phyloP scores from a whole-genome alignment of 2,329 filamentous ascomycete species.

The Colletotrichum tropicicola region DNA sequence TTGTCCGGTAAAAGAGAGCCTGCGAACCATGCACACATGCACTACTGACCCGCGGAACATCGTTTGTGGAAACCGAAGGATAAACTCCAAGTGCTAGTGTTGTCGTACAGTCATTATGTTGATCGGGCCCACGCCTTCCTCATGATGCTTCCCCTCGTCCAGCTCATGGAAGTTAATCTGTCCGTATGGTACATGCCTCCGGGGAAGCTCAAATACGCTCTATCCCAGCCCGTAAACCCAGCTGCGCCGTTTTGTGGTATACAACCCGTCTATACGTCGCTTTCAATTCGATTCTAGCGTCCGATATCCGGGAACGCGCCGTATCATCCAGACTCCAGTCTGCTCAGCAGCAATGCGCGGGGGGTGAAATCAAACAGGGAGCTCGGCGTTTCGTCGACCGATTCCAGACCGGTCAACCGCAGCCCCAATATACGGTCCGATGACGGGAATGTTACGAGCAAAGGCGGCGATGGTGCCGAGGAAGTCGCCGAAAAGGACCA shows the following conservation, averaged over 20 bases:
- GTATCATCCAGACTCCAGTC: not conserved
- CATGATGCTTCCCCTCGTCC: not conserved
- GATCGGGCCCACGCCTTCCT: not conserved
- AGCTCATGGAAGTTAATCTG: not conserved
- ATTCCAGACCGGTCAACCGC: constrained; percentile 76
- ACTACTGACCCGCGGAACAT: not conserved
- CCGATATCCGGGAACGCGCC: not conserved
- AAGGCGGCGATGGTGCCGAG: constrained; percentile 91
- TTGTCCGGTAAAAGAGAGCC: constrained; percentile 3
- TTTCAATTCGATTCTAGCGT: constrained; percentile 25
- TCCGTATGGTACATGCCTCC: constrained; percentile 12
- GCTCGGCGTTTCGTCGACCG: constrained; percentile 76
- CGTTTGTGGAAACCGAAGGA: not conserved
- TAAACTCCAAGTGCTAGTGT: not conserved
- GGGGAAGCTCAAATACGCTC: constrained; percentile 1
- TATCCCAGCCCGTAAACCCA: not conserved
- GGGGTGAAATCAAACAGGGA: constrained; percentile 70
- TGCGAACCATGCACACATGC: not conserved
- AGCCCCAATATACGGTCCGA: constrained; percentile 86
- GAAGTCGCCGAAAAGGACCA: constrained; percentile 95
- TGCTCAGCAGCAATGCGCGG: not conserved
- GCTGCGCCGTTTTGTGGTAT: constrained; percentile 32
- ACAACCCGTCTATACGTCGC: constrained; percentile 21
- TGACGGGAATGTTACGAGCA: constrained; percentile 81
- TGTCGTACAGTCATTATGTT: constrained; percentile 22